Evolutionary conservation across 208 protist genomes (phyloP).

Genomic region (Porcisia deanei): DNA sequence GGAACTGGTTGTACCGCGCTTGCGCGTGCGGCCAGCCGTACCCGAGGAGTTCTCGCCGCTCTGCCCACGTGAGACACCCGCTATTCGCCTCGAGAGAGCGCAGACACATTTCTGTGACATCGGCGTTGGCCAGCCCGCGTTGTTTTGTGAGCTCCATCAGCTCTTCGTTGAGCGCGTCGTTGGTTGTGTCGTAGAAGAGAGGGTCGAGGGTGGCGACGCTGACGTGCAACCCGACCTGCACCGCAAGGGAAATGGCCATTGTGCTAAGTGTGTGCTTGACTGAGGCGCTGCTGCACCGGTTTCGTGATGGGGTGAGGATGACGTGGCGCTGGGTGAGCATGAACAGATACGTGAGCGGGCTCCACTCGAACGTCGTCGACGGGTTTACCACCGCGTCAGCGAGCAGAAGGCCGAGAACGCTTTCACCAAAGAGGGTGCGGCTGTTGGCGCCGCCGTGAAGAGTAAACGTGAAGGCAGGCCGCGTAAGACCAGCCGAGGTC

Average conservation of each 20-base stretch:
- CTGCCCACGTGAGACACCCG: slow-evolving; percentile 23
- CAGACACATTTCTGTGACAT: slow-evolving; percentile 76
- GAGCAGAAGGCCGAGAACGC: slow-evolving; percentile 92
- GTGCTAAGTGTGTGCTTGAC: slow-evolving; percentile 68
- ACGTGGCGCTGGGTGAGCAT: slow-evolving; percentile 97
- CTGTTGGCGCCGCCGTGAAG: slow-evolving; percentile 74
- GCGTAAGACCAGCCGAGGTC: slow-evolving; percentile 16
- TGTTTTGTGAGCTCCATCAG: slow-evolving; percentile 53
- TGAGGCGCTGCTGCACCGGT: slow-evolving; percentile 46
- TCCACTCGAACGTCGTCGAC: slow-evolving; percentile 84
- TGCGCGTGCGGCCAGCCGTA: slow-evolving; percentile 58
- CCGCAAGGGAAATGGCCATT: slow-evolving; percentile 90
- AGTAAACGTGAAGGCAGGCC: slow-evolving; percentile 39
- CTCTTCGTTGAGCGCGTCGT: slow-evolving; percentile 69
- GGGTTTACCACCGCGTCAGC: slow-evolving; percentile 96
- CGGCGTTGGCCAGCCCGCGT: slow-evolving; percentile 47
- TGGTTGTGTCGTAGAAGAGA: slow-evolving; percentile 78
- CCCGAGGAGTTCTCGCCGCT: slow-evolving; percentile 37
- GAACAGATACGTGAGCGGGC: slow-evolving; percentile 97
- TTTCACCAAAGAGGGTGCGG: slow-evolving; percentile 78
- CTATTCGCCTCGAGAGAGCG: slow-evolving; percentile 29
- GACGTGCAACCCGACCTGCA: slow-evolving; percentile 94
- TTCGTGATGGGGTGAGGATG: slow-evolving; percentile 96
- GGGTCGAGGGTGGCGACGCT: slow-evolving; percentile 97
- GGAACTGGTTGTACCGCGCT: slow-evolving; percentile 52